A percentile compares a stretch with the other conserved stretches of the same genome.
phyloP scores from a whole-genome alignment of 176 grass and related monocot genomes.

The Alloteropsis semialata region DNA sequence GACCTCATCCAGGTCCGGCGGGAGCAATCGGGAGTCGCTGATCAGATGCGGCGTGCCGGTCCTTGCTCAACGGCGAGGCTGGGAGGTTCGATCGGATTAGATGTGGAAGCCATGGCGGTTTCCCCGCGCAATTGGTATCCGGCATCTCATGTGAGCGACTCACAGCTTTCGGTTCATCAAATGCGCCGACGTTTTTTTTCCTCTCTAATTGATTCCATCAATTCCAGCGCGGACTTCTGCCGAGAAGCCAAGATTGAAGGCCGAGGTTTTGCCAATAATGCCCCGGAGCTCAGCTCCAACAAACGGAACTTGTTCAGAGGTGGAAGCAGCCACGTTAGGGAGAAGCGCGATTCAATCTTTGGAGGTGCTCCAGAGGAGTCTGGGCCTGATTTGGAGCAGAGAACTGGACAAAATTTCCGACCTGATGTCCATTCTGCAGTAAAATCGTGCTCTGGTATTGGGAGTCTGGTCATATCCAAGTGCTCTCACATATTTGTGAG shows the following conservation, averaged over 20 bases:
- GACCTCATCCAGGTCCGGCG: background rate
- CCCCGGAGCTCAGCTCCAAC: background rate
- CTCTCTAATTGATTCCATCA: background rate
- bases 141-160: slow-evolving; percentile 20
- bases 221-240: background rate
- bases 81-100: background rate
- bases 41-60: background rate
- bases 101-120: slow-evolving; percentile 38
- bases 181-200: background rate
- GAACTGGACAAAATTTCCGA: background rate
- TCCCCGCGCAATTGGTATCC: slow-evolving; percentile 19
- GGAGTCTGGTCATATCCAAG: slow-evolving; percentile 44
- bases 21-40: background rate
- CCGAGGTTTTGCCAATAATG: background rate
- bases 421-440: background rate
- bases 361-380: background rate
- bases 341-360: slow-evolving; percentile 7
- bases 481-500: slow-evolving; percentile 52
- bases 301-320: background rate
- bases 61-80: background rate
- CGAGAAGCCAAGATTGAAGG: background rate
- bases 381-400: background rate
- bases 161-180: background rate
- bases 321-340: background rate
- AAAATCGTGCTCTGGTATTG: slow-evolving; percentile 42